A percentile compares a stretch with the other conserved stretches of the same genome.
These are phyloP conservation scores for Xylariaceae sp. DNA, from an alignment of 2,329 filamentous ascomycete species.

Conservation along the genomic window DNA sequence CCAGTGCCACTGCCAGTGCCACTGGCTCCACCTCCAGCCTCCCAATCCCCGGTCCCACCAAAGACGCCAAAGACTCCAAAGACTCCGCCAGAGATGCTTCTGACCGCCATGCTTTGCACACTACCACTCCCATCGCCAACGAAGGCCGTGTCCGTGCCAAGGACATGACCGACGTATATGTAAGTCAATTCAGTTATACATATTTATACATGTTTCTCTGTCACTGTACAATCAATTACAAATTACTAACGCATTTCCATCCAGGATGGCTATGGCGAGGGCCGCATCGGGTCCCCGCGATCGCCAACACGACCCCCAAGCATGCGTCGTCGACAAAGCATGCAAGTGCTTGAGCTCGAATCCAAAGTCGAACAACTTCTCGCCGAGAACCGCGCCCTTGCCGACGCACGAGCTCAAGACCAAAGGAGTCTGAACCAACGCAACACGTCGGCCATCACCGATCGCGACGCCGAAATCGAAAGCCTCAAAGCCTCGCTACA, in stretches of 20 bases:
- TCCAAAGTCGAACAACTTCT: slow-evolving; percentile 81
- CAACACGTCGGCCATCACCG: slow-evolving; percentile 73
- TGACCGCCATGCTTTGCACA: slow-evolving; percentile 38
- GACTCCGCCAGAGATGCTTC: slow-evolving; percentile 45
- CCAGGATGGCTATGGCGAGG: slow-evolving; percentile 93
- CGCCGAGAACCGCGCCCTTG: slow-evolving; percentile 82
- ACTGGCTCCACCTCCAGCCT: slow-evolving; percentile 42
- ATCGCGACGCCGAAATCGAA: slow-evolving; percentile 88
- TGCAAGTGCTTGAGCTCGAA: slow-evolving; percentile 95
- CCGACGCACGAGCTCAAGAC: slow-evolving; percentile 72
- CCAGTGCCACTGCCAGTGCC: too few species aligned
- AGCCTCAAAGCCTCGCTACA: slow-evolving; percentile 79
- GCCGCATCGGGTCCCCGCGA: slow-evolving; percentile 81
- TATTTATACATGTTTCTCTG: too few species aligned
- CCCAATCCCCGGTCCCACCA: slow-evolving; percentile 45
- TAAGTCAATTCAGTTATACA: slow-evolving; percentile 61
- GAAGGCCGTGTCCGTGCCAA: slow-evolving; percentile 84
- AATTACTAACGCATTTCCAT: slow-evolving; percentile 11
- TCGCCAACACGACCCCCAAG: slow-evolving; percentile 94
- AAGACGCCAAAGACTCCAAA: slow-evolving; percentile 39
- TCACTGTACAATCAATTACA: too few species aligned
- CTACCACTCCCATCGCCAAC: slow-evolving; percentile 75
- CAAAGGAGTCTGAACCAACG: slow-evolving; percentile 71
- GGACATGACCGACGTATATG: slow-evolving; percentile 93
- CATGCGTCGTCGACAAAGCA: slow-evolving; percentile 95